phyloP scores from a whole-genome alignment of 2,329 filamentous ascomycete species.

The Aspergillus neoniger region DNA sequence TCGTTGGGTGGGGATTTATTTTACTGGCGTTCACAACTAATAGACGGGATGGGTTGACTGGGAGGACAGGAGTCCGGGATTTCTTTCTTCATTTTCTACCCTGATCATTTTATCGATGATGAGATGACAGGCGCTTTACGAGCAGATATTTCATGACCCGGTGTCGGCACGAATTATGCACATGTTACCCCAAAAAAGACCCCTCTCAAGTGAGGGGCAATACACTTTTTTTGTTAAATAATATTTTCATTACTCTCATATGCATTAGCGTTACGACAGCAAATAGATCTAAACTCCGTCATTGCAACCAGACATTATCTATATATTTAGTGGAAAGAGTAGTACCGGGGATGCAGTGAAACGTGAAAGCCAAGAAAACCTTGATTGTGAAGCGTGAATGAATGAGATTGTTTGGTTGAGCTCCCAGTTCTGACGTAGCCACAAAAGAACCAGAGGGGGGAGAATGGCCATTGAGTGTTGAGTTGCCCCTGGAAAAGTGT shows the following conservation, averaged over 20 bases:
- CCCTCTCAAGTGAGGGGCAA: background rate
- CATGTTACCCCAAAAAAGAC: background rate
- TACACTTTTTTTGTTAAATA: background rate
- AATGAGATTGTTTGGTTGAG: no score
- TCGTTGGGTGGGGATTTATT: background rate
- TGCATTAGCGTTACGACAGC: background rate
- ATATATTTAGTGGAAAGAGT: no score
- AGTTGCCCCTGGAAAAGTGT: background rate
- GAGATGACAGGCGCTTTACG: constrained; percentile 9
- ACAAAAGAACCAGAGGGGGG: no score
- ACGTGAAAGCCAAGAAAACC: no score
- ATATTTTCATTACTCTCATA: background rate
- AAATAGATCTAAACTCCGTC: background rate
- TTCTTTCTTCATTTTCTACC: background rate
- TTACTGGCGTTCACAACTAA: constrained; percentile 20
- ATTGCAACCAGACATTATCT: background rate
- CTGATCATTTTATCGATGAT: background rate
- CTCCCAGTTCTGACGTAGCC: no score
- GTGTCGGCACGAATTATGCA: constrained; percentile 15
- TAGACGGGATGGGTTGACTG: constrained; percentile 16
- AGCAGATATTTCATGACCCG: constrained; percentile 7
- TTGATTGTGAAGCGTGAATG: no score
- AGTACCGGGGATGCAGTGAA: no score
- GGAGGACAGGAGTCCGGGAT: background rate
- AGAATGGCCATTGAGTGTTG: no score